Conservation (phyloP, 805 yeast genomes). For the Maudiozyma serrabonitensis region DNA sequence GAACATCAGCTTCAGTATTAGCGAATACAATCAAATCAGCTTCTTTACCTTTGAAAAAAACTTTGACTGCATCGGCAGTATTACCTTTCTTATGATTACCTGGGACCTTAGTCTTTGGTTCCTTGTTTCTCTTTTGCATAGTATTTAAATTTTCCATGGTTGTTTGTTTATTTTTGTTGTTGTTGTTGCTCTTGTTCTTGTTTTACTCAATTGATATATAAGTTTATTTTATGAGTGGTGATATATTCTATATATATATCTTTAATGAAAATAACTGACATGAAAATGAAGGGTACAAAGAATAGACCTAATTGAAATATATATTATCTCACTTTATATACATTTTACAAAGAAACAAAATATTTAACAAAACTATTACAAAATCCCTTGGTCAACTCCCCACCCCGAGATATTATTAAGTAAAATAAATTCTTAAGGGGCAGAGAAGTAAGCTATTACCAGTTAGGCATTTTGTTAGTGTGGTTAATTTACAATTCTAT, state of each 20-base stretch:
- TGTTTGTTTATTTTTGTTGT: neutral
- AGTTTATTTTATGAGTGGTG: neutral
- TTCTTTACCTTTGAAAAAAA: constrained; percentile 55
- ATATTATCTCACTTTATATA: too few species aligned
- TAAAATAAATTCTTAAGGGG: too few species aligned
- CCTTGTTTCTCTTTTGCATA: constrained; percentile 1
- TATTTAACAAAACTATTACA: neutral
- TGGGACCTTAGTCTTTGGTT: neutral
- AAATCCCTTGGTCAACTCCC: too few species aligned
- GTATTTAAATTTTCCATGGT: neutral
- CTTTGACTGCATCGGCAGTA: constrained; percentile 33
- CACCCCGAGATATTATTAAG: too few species aligned
- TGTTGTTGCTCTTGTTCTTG: neutral
- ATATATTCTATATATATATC: too few species aligned
- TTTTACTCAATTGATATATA: neutral
- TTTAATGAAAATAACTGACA: too few species aligned
- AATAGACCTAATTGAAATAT: neutral
- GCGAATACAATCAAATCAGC: constrained; percentile 59
- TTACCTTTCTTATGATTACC: neutral
- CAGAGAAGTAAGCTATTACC: too few species aligned
- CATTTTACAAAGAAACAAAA: neutral
- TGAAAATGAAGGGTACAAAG: too few species aligned
- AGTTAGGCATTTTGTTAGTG: too few species aligned
- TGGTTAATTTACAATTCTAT: too few species aligned
- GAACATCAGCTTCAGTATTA: constrained; percentile 41